These are phyloP conservation scores for Cercospora sojina DNA, from an alignment of 2,329 filamentous ascomycete genomes.

Conservation along the genomic window DNA sequence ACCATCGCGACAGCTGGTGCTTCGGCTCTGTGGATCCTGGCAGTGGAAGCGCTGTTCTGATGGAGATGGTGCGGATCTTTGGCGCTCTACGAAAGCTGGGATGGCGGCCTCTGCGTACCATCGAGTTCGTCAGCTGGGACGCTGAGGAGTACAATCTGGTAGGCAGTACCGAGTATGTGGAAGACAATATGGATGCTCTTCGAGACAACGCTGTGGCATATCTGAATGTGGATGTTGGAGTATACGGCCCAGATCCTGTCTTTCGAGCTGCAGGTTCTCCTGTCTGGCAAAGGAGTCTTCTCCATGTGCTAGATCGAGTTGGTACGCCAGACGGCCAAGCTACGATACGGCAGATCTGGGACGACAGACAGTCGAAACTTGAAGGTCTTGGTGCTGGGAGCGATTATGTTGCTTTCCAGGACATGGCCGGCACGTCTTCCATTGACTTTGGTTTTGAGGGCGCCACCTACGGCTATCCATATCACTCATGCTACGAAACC, in stretches of 20 bases:
- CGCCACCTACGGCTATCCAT: slow-evolving; percentile 58
- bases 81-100: slow-evolving; percentile 72
- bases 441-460: slow-evolving; percentile 80
- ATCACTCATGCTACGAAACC: slow-evolving; percentile 84
- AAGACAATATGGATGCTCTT: slow-evolving; percentile 73
- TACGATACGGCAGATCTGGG: slow-evolving; percentile 74
- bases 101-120: slow-evolving; percentile 90
- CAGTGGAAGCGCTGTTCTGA: slow-evolving; percentile 83
- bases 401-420: slow-evolving; percentile 87
- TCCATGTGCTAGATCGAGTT: slow-evolving; percentile 72
- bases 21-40: slow-evolving; percentile 84
- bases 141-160: slow-evolving; percentile 89
- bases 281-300: slow-evolving; percentile 69
- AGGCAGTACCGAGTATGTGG: slow-evolving; percentile 92
- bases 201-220: slow-evolving; percentile 78
- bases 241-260: slow-evolving; percentile 61
- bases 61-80: slow-evolving; percentile 84
- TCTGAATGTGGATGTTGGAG: slow-evolving; percentile 83
- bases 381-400: slow-evolving; percentile 70
- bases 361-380: slow-evolving; percentile 60
- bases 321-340: slow-evolving; percentile 69
- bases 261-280: slow-evolving; percentile 81
- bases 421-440: slow-evolving; percentile 83
- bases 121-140: slow-evolving; percentile 97
- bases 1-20: slow-evolving; percentile 89